Percentiles rank a stretch among this genome's conserved stretches.
These are phyloP conservation scores for Lindgomyces ingoldianus DNA, from an alignment of 495 filamentous ascomycete species.

Conservation along the genomic window DNA sequence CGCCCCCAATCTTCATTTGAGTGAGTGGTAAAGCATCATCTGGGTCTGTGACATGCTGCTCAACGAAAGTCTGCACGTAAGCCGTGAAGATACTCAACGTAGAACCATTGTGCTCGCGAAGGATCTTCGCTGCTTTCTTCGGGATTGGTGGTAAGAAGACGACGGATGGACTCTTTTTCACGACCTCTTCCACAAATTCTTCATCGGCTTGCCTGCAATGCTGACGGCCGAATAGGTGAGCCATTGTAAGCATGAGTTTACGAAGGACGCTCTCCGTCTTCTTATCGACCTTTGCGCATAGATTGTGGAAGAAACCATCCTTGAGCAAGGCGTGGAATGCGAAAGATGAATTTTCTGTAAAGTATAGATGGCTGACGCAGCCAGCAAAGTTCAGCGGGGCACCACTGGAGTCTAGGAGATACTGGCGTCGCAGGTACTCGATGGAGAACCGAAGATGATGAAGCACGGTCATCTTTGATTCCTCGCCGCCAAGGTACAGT, in stretches of 20 bases:
- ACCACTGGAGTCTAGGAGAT: slow-evolving; percentile 60
- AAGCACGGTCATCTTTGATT: slow-evolving; percentile 63
- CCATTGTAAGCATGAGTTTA: slow-evolving; percentile 63
- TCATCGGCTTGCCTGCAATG: slow-evolving; percentile 48
- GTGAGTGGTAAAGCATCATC: slow-evolving; percentile 63
- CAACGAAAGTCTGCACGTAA: slow-evolving; percentile 68
- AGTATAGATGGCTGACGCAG: slow-evolving; percentile 68
- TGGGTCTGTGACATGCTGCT: slow-evolving; percentile 57
- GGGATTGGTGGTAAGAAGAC: slow-evolving; percentile 68
- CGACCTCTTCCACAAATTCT: slow-evolving; percentile 49
- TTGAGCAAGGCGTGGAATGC: slow-evolving; percentile 72
- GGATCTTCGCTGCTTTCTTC: slow-evolving; percentile 52
- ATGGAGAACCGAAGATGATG: slow-evolving; percentile 80
- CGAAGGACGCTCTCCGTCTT: slow-evolving; percentile 47
- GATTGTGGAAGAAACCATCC: slow-evolving; percentile 64
- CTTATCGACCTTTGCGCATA: slow-evolving; percentile 56
- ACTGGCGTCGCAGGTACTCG: slow-evolving; percentile 71
- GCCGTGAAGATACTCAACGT: slow-evolving; percentile 63
- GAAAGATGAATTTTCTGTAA: slow-evolving; percentile 69
- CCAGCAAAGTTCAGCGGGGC: slow-evolving; percentile 69
- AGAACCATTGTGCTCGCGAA: slow-evolving; percentile 62
- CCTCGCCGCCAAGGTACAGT: slow-evolving; percentile 65
- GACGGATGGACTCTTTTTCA: slow-evolving; percentile 57
- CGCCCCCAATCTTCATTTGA: slow-evolving; percentile 48
- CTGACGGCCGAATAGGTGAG: slow-evolving; percentile 66